A percentile compares a stretch with the other conserved stretches of the same genome.
Evolutionary conservation across 495 filamentous ascomycete genomes (phyloP).

Genomic region (Talaromyces wortmannii): DNA sequence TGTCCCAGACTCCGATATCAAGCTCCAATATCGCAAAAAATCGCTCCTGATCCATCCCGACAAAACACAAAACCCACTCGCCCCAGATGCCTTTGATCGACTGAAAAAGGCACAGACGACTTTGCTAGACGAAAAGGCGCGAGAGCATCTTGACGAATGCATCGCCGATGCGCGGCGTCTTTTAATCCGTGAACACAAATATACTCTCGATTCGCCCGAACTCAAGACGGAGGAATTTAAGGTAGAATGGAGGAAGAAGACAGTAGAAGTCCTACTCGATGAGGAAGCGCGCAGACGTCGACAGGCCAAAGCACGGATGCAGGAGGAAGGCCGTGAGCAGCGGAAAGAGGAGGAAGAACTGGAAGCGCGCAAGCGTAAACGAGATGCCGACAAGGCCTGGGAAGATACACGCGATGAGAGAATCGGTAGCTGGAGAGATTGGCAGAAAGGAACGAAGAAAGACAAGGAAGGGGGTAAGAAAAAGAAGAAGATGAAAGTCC

Average conservation of each 20-base stretch:
- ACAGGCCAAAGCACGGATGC: slow-evolving; percentile 89
- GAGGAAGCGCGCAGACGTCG: slow-evolving; percentile 79
- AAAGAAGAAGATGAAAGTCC: slow-evolving; percentile 92
- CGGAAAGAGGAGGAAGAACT: slow-evolving; percentile 81
- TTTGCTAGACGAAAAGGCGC: slow-evolving; percentile 90
- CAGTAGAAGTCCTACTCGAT: slow-evolving; percentile 85
- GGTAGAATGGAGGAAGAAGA: slow-evolving; percentile 83
- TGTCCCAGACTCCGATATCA: slow-evolving; percentile 94
- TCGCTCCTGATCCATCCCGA: slow-evolving; percentile 98
- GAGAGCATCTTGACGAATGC: slow-evolving; percentile 80
- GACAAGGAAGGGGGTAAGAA: slow-evolving; percentile 59
- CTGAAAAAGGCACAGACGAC: slow-evolving; percentile 90
- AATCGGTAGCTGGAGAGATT: slow-evolving; percentile 92
- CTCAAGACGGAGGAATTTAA: slow-evolving; percentile 72
- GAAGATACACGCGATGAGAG: slow-evolving; percentile 85
- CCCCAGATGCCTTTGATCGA: slow-evolving; percentile 93
- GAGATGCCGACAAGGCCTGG: slow-evolving; percentile 90
- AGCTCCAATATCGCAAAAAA: slow-evolving; percentile 85
- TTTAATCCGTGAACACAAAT: slow-evolving; percentile 87
- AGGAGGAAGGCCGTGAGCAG: slow-evolving; percentile 92
- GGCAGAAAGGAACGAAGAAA: slow-evolving; percentile 62
- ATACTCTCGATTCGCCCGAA: slow-evolving; percentile 81
- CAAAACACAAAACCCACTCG: slow-evolving; percentile 86
- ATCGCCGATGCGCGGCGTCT: slow-evolving; percentile 94
- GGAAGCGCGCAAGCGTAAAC: slow-evolving; percentile 81